Evolutionary conservation across 345 rosid species (phyloP), one percentile per base, ranked within the genome.

Genomic region (Salix arbutifolia): DNA sequence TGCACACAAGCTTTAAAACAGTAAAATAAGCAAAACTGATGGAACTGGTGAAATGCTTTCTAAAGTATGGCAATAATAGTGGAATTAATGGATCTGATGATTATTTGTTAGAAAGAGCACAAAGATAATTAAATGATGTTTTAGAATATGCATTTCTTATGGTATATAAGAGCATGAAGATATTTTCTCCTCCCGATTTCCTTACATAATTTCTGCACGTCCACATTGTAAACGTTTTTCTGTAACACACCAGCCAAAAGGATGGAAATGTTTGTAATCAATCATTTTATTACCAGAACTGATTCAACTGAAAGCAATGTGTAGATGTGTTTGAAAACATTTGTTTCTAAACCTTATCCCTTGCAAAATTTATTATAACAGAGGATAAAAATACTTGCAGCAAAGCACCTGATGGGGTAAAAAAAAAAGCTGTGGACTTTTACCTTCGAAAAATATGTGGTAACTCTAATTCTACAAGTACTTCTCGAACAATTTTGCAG

Each of bases 401-500:
- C 19, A 46, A 23, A 18, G 67, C 38, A 28, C 26, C 61, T 16
- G 56, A 65, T 17, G 1, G 48, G 44, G 0, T 0, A 40, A 40
- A 10, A 70, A 42, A 65, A 42, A 5, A 66, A 2, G 33, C 31
- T 69, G 35, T 14, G 46, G 71, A 50, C 40, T 83, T 33, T 78
- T 82, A 95, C 98, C 94, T 90, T 82, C 78, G 89, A 28, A 83
- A 81, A 37, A 91, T 81, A 86, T 95, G 93, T 13, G 98, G 97
- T 56, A 95, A 78, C 83, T 91, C 97, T 62, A 93, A 81, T 80
- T 93, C 98, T 48, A 93, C 99, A 64, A 95, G 89, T 67, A 80
- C 91, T 86, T 95, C 97, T 1, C 93, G 93, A 23, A 85, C 97
- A 74, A 90, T 77, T 83, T 93, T 93, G 84, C 97, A 95, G 76